Evolutionary conservation across 2,329 filamentous ascomycete genomes (phyloP).

Genomic region (Xylariaceae sp.): DNA sequence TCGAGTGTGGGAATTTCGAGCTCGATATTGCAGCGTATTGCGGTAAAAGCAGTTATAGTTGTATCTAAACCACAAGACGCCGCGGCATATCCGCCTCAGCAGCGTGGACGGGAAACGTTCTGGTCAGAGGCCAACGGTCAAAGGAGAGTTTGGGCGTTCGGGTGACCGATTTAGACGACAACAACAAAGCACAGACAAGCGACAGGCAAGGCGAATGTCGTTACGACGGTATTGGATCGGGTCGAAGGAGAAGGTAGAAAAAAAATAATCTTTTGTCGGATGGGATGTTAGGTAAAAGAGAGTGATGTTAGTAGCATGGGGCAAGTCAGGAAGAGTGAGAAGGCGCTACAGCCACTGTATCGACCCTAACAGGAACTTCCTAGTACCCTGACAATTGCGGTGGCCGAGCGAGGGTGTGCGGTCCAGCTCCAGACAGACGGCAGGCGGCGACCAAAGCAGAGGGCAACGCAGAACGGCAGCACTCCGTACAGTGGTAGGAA

Average conservation of each 20-base stretch:
- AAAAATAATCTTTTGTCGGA: too few relatives aligned
- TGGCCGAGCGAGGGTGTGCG: neutral
- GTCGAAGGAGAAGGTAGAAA: too few relatives aligned
- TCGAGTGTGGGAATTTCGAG: conserved; percentile 16
- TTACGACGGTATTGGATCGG: too few relatives aligned
- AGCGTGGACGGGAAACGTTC: conserved; percentile 12
- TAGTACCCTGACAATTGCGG: neutral
- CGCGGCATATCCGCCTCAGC: conserved; percentile 18
- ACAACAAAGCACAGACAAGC: neutral
- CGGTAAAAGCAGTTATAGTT: neutral
- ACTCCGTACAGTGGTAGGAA: neutral
- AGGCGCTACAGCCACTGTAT: neutral
- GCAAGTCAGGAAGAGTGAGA: neutral
- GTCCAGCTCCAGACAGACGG: neutral
- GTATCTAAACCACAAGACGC: conserved; percentile 9
- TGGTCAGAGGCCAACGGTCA: conserved; percentile 2
- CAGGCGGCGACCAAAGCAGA: neutral
- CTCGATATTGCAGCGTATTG: conserved; percentile 5
- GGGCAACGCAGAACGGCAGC: neutral
- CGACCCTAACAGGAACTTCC: neutral
- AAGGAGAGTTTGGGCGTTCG: neutral
- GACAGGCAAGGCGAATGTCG: neutral
- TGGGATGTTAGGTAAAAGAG: neutral
- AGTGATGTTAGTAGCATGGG: neutral
- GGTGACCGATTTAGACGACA: neutral